Evolutionary conservation across 768 basidiomycete genomes (phyloP), one percentile per base, ranked within the genome.

Genomic region (Tulasnella sp.): DNA sequence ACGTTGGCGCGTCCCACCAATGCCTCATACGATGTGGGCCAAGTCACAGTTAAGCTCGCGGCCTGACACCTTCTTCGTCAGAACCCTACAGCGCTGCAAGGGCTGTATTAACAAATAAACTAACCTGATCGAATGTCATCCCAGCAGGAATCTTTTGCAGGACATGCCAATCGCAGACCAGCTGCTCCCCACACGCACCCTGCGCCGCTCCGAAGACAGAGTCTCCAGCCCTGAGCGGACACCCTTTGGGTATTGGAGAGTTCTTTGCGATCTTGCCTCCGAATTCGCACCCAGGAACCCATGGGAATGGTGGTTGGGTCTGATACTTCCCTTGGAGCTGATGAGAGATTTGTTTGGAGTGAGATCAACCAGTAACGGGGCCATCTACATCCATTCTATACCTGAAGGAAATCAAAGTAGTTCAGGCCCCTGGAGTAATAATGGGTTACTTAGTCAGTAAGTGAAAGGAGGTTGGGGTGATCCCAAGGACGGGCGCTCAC

Each of bases 21-120:
- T 0, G 84, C 96, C 67, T 93, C 92, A 65, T 96, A 97, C 62
- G 84, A 86, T 4, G 94, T 98, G 0, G 92, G 89, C 81, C 87
- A 92, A 7, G 91, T 93, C n/a, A 97, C 72, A 64, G 71, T 87
- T 51, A 96, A 68, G 2, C 88, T 91, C 62, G 91, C 85, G 3
- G 91, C 93, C 69, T 94, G 82, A n/a, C n/a, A n/a, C n/a, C n/a
- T n/a, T n/a, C 61, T 43, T 12, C 42, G 12, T 12, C 42, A 43
- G 12, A 12, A 43, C 19, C n/a, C n/a, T n/a, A n/a, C n/a, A n/a
- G n/a, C n/a, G n/a, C n/a, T n/a, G n/a, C n/a, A n/a, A n/a, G n/a
- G n/a, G n/a, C n/a, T n/a, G n/a, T n/a, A n/a, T n/a, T n/a, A 22
- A 17, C 42, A 10, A 45, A 15, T 15, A 38, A n/a, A 5, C 56